phyloP scores from a whole-genome alignment of 306 rosid species.

The Rubus parviflorus region DNA sequence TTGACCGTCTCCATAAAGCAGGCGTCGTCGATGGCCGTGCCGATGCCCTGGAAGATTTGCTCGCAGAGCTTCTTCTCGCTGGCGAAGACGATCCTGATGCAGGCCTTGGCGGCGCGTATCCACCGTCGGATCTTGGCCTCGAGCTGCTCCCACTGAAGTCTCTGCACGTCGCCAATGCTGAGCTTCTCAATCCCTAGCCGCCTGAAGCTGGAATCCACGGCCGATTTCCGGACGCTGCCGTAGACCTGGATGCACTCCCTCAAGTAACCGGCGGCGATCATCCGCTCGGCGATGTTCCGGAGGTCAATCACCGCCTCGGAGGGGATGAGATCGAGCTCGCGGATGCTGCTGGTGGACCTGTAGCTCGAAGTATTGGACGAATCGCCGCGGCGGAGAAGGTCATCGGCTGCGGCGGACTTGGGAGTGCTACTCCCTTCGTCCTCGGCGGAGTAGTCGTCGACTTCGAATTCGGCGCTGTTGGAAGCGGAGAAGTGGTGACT shows the following conservation, averaged over 20 bases:
- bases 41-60: slow-evolving; percentile 77
- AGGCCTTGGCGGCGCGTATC: slow-evolving; percentile 85
- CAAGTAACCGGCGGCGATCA: slow-evolving; percentile 81
- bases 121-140: slow-evolving; percentile 90
- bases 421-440: slow-evolving; percentile 5
- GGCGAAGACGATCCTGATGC: slow-evolving; percentile 69
- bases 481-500: slow-evolving; percentile 14
- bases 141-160: slow-evolving; percentile 84
- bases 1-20: slow-evolving; percentile 95
- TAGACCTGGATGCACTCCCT: slow-evolving; percentile 94
- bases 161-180: slow-evolving; percentile 93
- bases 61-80: slow-evolving; percentile 92
- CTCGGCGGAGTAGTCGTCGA: slow-evolving; percentile 1
- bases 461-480: slow-evolving; percentile 8
- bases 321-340: slow-evolving; percentile 94
- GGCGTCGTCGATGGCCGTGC: slow-evolving; percentile 78
- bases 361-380: slow-evolving; percentile 42
- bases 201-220: slow-evolving; percentile 73
- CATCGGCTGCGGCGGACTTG: background rate
- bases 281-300: slow-evolving; percentile 79
- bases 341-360: slow-evolving; percentile 74
- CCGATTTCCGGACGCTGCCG: slow-evolving; percentile 80
- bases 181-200: slow-evolving; percentile 74
- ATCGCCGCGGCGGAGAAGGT: slow-evolving; percentile 46
- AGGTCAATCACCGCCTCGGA: slow-evolving; percentile 69